A percentile compares a stretch with the other conserved stretches of the same genome.
Evolutionary conservation across 805 yeast species (phyloP).

Genomic region (Zygoascus flipseniorum): DNA sequence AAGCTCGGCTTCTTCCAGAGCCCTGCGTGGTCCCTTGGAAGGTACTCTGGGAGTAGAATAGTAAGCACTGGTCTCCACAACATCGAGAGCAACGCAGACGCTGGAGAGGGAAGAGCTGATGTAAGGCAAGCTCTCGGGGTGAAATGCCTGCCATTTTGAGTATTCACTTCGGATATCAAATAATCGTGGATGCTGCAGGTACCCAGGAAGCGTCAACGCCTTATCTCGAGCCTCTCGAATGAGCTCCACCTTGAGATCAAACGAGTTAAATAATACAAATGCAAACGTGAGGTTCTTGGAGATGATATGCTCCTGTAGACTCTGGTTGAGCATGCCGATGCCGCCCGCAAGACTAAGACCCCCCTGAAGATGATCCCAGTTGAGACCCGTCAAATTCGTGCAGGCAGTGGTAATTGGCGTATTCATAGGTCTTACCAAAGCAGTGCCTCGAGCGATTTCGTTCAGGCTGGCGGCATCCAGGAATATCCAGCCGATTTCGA

Average conservation of each 20-base stretch:
- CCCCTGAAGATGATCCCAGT: slow-evolving; percentile 52
- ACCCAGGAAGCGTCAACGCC: slow-evolving; percentile 60
- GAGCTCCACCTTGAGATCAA: slow-evolving; percentile 68
- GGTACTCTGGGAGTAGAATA: slow-evolving; percentile 18
- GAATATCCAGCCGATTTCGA: slow-evolving; percentile 60
- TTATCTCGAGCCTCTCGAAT: slow-evolving; percentile 78
- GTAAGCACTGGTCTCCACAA: slow-evolving; percentile 23
- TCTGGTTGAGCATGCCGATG: slow-evolving; percentile 44
- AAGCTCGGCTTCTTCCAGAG: slow-evolving; percentile 39
- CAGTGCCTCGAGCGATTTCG: slow-evolving; percentile 35
- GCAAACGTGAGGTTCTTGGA: slow-evolving; percentile 40
- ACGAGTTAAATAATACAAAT: slow-evolving; percentile 57
- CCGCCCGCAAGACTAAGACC: slow-evolving; percentile 59
- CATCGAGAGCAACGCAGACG: slow-evolving; percentile 42
- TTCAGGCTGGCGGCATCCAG: slow-evolving; percentile 46
- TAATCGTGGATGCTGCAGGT: slow-evolving; percentile 64
- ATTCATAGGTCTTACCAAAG: slow-evolving; percentile 50
- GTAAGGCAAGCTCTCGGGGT: slow-evolving; percentile 39
- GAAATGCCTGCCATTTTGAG: slow-evolving; percentile 52
- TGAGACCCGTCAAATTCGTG: slow-evolving; percentile 40
- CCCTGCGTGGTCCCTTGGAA: slow-evolving; percentile 29
- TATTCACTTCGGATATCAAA: slow-evolving; percentile 74
- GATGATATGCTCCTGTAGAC: slow-evolving; percentile 33
- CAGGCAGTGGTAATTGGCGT: slow-evolving; percentile 53
- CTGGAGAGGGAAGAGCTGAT: slow-evolving; percentile 26